Base-by-base conservation (phyloP, 2,329 filamentous ascomycete genomes). In the Arthrinium puccinioides region DNA sequence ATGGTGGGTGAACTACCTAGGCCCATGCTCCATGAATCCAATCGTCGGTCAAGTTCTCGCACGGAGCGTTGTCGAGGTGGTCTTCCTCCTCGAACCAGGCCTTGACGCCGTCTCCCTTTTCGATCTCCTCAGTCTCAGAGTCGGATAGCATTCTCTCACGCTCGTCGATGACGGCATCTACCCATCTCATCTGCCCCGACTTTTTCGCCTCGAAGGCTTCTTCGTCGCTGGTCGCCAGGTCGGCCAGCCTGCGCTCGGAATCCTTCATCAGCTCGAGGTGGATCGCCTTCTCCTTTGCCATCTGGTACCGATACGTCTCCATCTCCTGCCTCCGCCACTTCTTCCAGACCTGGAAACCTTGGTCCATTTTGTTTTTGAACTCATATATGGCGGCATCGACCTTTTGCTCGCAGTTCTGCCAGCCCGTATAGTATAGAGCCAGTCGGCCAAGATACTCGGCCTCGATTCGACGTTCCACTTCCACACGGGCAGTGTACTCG, bases 151-250 rank as follows among this genome's bases (percentile, higher is more conserved):
- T 48, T 25, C 52, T 56, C 21, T 47, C 50, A 9, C 71, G 60
- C 51, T 74, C 72, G 6, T 60, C 50, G 5, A 64, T 44, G 4
- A 74, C 64, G 28, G 62, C 58, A 24, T 57, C 54, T 18, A 67
- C 51, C 73, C 74, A 78, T 39, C 53, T 58, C 39, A 59, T 52
- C 56, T 76, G 70, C 0, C 66, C 69, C 6, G 45, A 46, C 32
- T 60, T 60, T 21, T 55, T 58, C 35, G 46, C 55, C 26, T 44
- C 41, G 18, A 62, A 50, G 13, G 60, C 61, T 13, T 45, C 48
- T 32, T 55, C 52, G 30, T 53, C 54, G 14, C 55, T 52, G 2
- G 52, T 47, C 9, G 50, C 36, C 2, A 24, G 42, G 9, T 49
- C 54, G 13, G 48, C 44, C 18, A 62, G 42, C 14, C 59, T 51